A percentile compares a stretch with the other conserved stretches of the same genome.
phyloP scores from a whole-genome alignment of 306 rosid genomes.

The Cicer bijugum region DNA sequence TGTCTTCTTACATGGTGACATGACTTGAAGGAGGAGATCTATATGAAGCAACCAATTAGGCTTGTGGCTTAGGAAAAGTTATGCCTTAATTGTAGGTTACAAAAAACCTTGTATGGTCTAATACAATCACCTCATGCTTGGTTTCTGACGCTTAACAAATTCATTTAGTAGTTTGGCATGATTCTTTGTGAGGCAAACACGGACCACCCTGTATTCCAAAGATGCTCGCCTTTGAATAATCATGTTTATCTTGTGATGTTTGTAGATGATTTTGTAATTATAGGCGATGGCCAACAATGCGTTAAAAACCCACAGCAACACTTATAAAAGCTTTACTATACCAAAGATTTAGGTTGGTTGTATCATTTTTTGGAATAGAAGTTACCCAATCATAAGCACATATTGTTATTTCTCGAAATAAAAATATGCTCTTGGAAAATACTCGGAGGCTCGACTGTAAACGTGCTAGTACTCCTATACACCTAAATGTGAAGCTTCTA shows the following conservation, averaged over 20 bases:
- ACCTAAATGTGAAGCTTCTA: background rate
- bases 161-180: background rate
- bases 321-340: background rate
- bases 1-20: background rate
- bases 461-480: background rate
- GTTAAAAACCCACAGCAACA: background rate
- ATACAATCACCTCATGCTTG: background rate
- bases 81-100: too few species aligned
- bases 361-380: background rate
- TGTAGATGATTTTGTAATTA: background rate
- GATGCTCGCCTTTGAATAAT: background rate
- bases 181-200: background rate
- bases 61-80: too few species aligned
- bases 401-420: background rate
- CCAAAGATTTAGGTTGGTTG: background rate
- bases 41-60: background rate
- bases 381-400: background rate
- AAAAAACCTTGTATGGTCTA: background rate
- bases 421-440: background rate
- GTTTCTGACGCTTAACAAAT: background rate
- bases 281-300: background rate
- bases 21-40: slow-evolving; percentile 6
- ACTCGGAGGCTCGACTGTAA: background rate
- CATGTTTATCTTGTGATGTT: background rate
- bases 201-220: background rate